These are phyloP conservation scores for Aspergillus quadricinctus DNA, from an alignment of 2,329 filamentous ascomycete species.

Conservation along the genomic window DNA sequence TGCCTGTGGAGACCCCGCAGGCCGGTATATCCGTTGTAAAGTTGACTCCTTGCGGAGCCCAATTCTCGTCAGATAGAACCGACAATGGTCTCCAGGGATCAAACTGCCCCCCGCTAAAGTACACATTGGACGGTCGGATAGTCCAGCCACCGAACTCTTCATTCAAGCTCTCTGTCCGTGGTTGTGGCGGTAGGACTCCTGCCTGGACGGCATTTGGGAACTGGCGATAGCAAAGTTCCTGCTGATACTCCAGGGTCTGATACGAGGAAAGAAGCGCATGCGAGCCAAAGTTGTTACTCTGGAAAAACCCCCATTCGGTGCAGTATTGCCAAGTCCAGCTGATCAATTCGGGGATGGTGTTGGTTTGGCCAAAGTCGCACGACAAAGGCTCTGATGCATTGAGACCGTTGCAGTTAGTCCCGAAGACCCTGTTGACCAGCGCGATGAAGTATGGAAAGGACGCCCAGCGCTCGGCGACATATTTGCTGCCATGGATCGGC, in stretches of 20 bases:
- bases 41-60: conserved; percentile 36
- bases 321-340: conserved; percentile 52
- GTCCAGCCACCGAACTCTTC: conserved; percentile 47
- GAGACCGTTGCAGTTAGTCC: conserved; percentile 39
- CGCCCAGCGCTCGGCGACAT: conserved; percentile 40
- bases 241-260: conserved; percentile 42
- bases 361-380: conserved; percentile 36
- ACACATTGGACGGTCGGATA: conserved; percentile 50
- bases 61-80: conserved; percentile 38
- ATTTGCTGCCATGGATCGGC: conserved; percentile 36
- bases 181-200: conserved; percentile 40
- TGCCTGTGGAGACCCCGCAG: conserved; percentile 37
- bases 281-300: conserved; percentile 46
- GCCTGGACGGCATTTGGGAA: conserved; percentile 42
- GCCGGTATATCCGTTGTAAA: conserved; percentile 40
- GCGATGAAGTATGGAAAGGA: conserved; percentile 35
- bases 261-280: conserved; percentile 46
- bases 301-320: conserved; percentile 50
- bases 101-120: conserved; percentile 48
- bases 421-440: conserved; percentile 37
- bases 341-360: conserved; percentile 36
- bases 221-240: conserved; percentile 45
- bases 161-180: conserved; percentile 40
- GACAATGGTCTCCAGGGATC: conserved; percentile 51
- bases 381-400: conserved; percentile 18